Conservation (phyloP, 345 rosid genomes). For the Fremontodendron californicum region DNA sequence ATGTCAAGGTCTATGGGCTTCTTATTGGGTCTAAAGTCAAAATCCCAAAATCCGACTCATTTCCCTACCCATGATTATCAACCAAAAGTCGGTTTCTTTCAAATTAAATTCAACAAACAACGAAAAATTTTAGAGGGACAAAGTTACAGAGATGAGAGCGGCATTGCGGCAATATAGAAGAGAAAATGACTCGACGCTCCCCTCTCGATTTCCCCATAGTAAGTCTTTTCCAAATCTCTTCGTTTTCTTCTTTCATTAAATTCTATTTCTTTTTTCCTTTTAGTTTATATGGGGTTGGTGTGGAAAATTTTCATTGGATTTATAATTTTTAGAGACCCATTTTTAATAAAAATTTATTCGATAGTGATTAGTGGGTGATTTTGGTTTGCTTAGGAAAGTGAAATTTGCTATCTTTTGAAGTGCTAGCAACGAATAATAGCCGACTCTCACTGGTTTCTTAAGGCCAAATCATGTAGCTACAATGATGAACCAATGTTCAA, state of each 20-base stretch:
- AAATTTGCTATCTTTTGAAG: not conserved
- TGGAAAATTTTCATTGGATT: not conserved
- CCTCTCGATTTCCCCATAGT: conserved; percentile 68
- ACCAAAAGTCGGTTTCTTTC: not conserved
- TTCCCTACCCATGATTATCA: not conserved
- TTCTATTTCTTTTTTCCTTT: not conserved
- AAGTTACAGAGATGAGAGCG: not conserved
- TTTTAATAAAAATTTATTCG: not conserved
- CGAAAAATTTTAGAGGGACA: too few relatives aligned
- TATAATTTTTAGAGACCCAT: not conserved
- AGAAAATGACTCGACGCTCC: conserved; percentile 56
- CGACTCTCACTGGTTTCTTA: not conserved
- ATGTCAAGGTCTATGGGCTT: not conserved
- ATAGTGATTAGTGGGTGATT: not conserved
- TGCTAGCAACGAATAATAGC: not conserved
- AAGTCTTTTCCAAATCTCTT: conserved; percentile 12
- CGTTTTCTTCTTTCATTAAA: not conserved
- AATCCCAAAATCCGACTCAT: not conserved
- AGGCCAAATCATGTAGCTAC: not conserved
- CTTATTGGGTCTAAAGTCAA: not conserved
- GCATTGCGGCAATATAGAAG: too few relatives aligned
- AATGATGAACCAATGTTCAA: not conserved
- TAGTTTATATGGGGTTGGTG: not conserved
- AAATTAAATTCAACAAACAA: not conserved
- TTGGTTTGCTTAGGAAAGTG: not conserved